These are phyloP conservation scores for Crithidia fasciculata DNA, from an alignment of 208 protist genomes.

Conservation along the genomic window DNA sequence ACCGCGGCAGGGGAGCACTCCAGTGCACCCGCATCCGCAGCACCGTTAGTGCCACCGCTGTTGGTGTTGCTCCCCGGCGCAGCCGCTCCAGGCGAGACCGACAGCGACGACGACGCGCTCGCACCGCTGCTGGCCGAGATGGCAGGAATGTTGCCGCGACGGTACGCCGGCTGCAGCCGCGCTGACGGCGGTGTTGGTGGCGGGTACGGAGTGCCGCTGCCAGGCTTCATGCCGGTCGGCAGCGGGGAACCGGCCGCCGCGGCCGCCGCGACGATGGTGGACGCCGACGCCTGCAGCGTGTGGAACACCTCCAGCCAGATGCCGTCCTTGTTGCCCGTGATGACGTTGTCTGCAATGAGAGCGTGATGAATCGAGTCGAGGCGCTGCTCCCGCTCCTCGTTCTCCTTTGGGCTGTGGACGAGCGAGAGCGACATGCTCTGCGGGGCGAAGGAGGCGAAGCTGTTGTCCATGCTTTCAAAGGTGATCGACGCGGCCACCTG, in stretches of 20 bases:
- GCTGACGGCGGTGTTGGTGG: not conserved
- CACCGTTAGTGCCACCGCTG: not conserved
- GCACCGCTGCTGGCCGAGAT: not conserved
- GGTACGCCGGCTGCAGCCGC: not conserved
- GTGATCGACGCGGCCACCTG: slow-evolving; percentile 32
- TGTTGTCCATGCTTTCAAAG: slow-evolving; percentile 24
- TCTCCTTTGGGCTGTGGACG: slow-evolving; percentile 1
- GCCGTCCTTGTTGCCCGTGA: slow-evolving; percentile 45
- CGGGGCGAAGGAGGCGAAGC: slow-evolving; percentile 28
- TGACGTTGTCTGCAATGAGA: slow-evolving; percentile 44
- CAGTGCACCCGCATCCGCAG: not conserved
- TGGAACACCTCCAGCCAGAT: slow-evolving; percentile 56
- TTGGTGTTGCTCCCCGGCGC: not conserved
- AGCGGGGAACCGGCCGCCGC: not conserved
- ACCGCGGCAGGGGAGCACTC: not conserved
- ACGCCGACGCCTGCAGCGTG: slow-evolving; percentile 22
- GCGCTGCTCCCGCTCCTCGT: slow-evolving; percentile 28
- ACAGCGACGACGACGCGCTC: not conserved
- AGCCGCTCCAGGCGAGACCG: not conserved
- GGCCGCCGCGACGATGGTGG: not conserved
- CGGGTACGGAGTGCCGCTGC: not conserved
- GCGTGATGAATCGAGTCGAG: slow-evolving; percentile 51
- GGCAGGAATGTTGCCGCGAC: not conserved
- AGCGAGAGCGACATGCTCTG: slow-evolving; percentile 28
- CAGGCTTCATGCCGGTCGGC: not conserved